These are phyloP conservation scores for Nothophoma quercina DNA, from an alignment of 2,329 filamentous ascomycete species.

Conservation along the genomic window DNA sequence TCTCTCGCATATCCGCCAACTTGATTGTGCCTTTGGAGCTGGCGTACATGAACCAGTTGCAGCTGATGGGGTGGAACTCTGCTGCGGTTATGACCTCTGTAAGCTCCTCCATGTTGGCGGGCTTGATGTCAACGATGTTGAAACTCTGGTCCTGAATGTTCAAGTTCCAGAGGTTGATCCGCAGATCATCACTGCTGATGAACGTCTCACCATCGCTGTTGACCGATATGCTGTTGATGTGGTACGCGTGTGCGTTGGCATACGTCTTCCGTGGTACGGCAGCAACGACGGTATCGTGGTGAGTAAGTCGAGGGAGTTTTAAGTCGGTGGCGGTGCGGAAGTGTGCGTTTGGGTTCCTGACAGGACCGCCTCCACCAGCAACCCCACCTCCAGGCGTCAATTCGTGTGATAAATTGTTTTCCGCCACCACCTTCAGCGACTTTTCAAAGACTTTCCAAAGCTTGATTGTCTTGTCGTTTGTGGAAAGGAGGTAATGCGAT, in stretches of 20 bases:
- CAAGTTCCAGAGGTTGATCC: conserved; percentile 98
- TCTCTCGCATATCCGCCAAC: conserved; percentile 97
- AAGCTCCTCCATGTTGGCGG: conserved; percentile 98
- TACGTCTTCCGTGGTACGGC: conserved; percentile 96
- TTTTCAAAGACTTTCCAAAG: conserved; percentile 99
- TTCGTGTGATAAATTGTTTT: conserved; percentile 97
- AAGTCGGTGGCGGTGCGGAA: conserved; percentile 85
- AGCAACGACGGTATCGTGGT: conserved; percentile 97
- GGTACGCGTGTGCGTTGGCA: conserved; percentile 97
- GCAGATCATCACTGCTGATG: conserved; percentile 96
- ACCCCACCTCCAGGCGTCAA: conserved; percentile 77
- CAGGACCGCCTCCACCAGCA: conserved; percentile 78
- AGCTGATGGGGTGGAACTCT: conserved; percentile 95
- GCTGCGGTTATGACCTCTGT: conserved; percentile 98
- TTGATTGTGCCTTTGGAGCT: conserved; percentile 99
- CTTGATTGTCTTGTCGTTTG: conserved; percentile 99
- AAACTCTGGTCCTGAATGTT: conserved; percentile 99
- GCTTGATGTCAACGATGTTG: conserved; percentile 99
- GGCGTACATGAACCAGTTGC: conserved; percentile 99
- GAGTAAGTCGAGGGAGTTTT: conserved; percentile 93
- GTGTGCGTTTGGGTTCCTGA: conserved; percentile 74
- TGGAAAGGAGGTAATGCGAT: conserved; percentile 96
- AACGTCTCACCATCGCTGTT: conserved; percentile 99
- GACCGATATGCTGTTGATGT: conserved; percentile 99
- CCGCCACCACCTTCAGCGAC: conserved; percentile 96